Evolutionary conservation across 1,284 basidiomycete species (phyloP), one percentile per base, ranked within the genome.

Genomic region (Pseudozyma hubeiensis): DNA sequence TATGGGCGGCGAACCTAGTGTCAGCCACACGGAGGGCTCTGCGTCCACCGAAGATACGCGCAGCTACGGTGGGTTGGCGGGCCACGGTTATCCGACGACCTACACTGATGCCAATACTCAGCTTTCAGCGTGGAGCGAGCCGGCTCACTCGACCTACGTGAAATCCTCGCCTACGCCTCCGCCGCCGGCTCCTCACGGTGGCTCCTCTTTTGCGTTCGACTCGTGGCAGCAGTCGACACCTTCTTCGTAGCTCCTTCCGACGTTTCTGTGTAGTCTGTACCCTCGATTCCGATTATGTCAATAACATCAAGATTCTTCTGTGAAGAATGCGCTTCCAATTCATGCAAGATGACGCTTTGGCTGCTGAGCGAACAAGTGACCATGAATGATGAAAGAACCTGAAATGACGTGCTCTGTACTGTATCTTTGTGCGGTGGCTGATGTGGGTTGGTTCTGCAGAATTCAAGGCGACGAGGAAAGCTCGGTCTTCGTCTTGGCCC

Each of bases 91-190:
- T 19, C 24, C 43, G 4, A 41, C 43, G 0, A 41, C 37, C 2
- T 43, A 48, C 33, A 39, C 13, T 5, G 45, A 51, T n/a, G 43
- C 43, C 33, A 45, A 37, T 30, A 31, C 33, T 1, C 54, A 56
- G 31, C 43, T 57, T 17, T 47, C 61, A 41, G 31, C 53, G n/a
- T 64, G 61, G 61, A 64, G 35, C 37, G 53, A 56, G 1, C 52
- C 61, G 19, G 24, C 19, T 5, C 53, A 29, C 9, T 56, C 53
- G 16, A 19, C 50, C 5, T 44, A 51, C 8, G 39, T 52, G 8
- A 57, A 49, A 16, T 53, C 61, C 8, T 53, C 61, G 43, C 61
- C 61, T 14, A 52, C 41, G 35, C 60, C 60, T 0, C 48, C 60
- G 19, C 41, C 60, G 5, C 33, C 41, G 3, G 49, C 30, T 3